phyloP scores from a whole-genome alignment of 352 stramenopile genomes.

The Globisporangium cylindrosporum region DNA sequence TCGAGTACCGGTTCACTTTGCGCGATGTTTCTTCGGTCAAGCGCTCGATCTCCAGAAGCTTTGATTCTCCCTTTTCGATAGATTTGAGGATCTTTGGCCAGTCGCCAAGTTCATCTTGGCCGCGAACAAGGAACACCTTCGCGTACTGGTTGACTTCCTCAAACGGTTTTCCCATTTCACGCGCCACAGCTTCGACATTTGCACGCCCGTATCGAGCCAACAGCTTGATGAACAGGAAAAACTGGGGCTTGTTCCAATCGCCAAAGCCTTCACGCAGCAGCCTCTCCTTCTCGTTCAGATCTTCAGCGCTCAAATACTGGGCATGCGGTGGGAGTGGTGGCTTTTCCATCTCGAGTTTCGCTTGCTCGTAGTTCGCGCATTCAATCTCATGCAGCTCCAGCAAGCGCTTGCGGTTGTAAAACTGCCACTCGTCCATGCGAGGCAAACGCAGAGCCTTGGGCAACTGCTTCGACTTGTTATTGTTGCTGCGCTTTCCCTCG shows the following conservation, averaged over 20 bases:
- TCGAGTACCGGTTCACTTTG: conserved; percentile 78
- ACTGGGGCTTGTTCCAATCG: conserved; percentile 88
- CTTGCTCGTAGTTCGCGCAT: conserved; percentile 72
- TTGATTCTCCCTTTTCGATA: conserved; percentile 87
- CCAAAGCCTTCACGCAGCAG: conserved; percentile 85
- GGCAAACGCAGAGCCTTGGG: conserved; percentile 77
- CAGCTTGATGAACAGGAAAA: conserved; percentile 85
- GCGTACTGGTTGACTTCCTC: conserved; percentile 76
- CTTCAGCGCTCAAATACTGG: conserved; percentile 81
- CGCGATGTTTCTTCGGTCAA: conserved; percentile 70
- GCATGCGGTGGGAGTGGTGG: conserved; percentile 64
- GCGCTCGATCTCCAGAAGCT: conserved; percentile 83
- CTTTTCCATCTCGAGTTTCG: conserved; percentile 76
- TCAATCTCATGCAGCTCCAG: conserved; percentile 84
- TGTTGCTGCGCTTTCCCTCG: conserved; percentile 45
- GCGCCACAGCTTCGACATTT: conserved; percentile 74
- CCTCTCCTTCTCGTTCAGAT: conserved; percentile 90
- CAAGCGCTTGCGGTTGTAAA: conserved; percentile 79
- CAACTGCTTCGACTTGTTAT: conserved; percentile 71
- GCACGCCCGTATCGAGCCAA: conserved; percentile 72
- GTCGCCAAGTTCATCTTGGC: conserved; percentile 69
- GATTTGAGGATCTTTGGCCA: conserved; percentile 86
- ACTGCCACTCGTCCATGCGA: conserved; percentile 88
- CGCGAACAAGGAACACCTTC: conserved; percentile 60
- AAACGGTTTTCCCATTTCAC: conserved; percentile 80